Conservation (phyloP, 2,329 filamentous ascomycete genomes). For the Epichloe gansuensis region DNA sequence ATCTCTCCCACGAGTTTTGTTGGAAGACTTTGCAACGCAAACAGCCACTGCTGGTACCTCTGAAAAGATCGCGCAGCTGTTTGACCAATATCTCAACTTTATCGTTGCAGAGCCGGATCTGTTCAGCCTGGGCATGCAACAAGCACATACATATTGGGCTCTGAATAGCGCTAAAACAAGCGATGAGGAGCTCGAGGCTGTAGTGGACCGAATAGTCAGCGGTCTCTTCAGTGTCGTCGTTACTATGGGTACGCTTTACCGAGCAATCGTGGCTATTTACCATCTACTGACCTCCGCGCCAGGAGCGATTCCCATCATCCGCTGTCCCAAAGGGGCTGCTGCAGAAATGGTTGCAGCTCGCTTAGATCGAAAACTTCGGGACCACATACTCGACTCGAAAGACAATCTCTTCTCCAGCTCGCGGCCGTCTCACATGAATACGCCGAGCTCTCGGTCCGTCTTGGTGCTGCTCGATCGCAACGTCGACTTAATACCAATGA, state of each 20-base stretch:
- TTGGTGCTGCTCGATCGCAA: slow-evolving; percentile 91
- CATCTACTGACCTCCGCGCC: slow-evolving; percentile 1
- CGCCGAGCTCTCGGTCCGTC: slow-evolving; percentile 68
- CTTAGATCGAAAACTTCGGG: slow-evolving; percentile 86
- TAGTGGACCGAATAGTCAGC: slow-evolving; percentile 84
- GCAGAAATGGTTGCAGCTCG: slow-evolving; percentile 91
- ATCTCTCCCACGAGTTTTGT: slow-evolving; percentile 74
- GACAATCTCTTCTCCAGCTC: slow-evolving; percentile 82
- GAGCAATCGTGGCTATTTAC: background rate
- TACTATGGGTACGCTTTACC: slow-evolving; percentile 64
- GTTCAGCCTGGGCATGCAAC: slow-evolving; percentile 87
- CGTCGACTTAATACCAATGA: slow-evolving; percentile 90
- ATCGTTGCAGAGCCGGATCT: slow-evolving; percentile 91
- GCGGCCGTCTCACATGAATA: slow-evolving; percentile 44
- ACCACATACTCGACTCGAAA: slow-evolving; percentile 95
- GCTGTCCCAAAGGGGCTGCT: slow-evolving; percentile 83
- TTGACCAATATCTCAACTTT: slow-evolving; percentile 95
- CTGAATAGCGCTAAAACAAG: slow-evolving; percentile 85
- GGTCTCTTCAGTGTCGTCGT: slow-evolving; percentile 96
- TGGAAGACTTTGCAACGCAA: slow-evolving; percentile 89
- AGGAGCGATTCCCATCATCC: slow-evolving; percentile 89
- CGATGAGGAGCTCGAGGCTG: slow-evolving; percentile 76
- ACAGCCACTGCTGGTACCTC: slow-evolving; percentile 74
- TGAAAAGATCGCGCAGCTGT: slow-evolving; percentile 83
- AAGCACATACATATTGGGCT: slow-evolving; percentile 86